A percentile compares a stretch with the other conserved stretches of the same genome.
Conservation (phyloP, 495 filamentous ascomycete genomes). For the Echria macrotheca region DNA sequence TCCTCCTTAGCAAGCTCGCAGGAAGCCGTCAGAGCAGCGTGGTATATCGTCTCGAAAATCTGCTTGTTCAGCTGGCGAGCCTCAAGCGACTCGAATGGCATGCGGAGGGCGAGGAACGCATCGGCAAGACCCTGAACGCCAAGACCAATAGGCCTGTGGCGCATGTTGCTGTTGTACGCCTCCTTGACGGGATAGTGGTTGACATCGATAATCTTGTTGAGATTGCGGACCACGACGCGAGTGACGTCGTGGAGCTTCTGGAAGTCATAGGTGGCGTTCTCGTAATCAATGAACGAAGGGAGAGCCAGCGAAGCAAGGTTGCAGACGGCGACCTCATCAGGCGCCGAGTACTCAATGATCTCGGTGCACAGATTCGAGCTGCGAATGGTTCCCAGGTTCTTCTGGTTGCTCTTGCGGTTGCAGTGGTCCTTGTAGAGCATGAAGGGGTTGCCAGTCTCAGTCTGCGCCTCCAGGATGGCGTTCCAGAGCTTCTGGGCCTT, state of each 20-base stretch:
- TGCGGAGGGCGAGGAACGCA: slow-evolving; percentile 91
- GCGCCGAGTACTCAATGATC: slow-evolving; percentile 94
- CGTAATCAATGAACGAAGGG: slow-evolving; percentile 80
- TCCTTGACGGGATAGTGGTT: slow-evolving; percentile 96
- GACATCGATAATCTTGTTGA: slow-evolving; percentile 96
- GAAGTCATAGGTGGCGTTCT: slow-evolving; percentile 82
- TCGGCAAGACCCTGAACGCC: slow-evolving; percentile 99
- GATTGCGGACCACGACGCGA: slow-evolving; percentile 81
- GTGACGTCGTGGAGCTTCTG: slow-evolving; percentile 89
- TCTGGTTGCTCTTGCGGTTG: slow-evolving; percentile 99
- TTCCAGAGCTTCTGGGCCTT: slow-evolving; percentile 99
- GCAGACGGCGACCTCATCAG: slow-evolving; percentile 97
- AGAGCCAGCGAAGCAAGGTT: slow-evolving; percentile 93
- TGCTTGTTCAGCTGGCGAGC: slow-evolving; percentile 92
- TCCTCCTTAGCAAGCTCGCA: slow-evolving; percentile 74
- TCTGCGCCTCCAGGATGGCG: slow-evolving; percentile 93
- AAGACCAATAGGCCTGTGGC: slow-evolving; percentile 88
- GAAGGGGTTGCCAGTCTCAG: slow-evolving; percentile 97
- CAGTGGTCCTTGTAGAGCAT: slow-evolving; percentile 99
- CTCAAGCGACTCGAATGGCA: slow-evolving; percentile 94
- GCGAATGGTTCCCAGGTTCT: slow-evolving; percentile 95
- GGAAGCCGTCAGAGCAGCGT: slow-evolving; percentile 86
- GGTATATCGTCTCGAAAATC: slow-evolving; percentile 99
- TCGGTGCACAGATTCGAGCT: slow-evolving; percentile 99
- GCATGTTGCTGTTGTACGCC: slow-evolving; percentile 90